Conservation (phyloP, 495 filamentous ascomycete genomes). For the Barbatosphaeria neglecta region DNA sequence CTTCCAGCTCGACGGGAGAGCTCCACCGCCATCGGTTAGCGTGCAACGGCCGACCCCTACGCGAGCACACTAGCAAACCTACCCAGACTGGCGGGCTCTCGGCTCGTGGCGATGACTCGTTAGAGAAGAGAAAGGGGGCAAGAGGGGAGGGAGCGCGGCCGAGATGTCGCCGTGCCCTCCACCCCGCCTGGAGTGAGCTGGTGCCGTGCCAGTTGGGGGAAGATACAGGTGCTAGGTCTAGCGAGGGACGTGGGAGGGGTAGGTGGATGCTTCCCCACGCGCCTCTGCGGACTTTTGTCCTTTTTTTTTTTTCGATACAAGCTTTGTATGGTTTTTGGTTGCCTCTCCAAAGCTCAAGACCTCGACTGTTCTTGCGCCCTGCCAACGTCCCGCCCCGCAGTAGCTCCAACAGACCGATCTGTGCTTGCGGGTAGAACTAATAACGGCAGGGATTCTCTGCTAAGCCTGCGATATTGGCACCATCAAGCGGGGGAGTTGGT, state of each 20-base stretch:
- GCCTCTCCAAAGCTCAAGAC: neutral
- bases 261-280: too few species aligned
- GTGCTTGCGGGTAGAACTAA: too few species aligned
- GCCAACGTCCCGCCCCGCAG: neutral
- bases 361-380: too few species aligned
- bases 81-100: neutral
- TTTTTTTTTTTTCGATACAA: too few species aligned
- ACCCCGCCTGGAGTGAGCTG: too few species aligned
- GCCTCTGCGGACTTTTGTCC: too few species aligned
- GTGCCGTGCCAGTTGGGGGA: too few species aligned
- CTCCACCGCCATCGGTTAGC: too few species aligned
- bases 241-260: too few species aligned
- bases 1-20: too few species aligned
- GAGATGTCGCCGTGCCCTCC: neutral
- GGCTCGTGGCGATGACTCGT: neutral
- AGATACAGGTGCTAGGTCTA: too few species aligned
- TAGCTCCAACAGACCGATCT: neutral
- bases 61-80: too few species aligned
- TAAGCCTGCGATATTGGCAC: neutral
- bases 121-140: neutral
- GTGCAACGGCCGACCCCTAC: neutral
- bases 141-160: neutral
- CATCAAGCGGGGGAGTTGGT: slow-evolving; percentile 1
- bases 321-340: neutral
- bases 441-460: neutral